Evolutionary conservation across 2,329 filamentous ascomycete genomes (phyloP), one percentile per base, ranked within the genome.

Genomic region (Apiospora sp.): DNA sequence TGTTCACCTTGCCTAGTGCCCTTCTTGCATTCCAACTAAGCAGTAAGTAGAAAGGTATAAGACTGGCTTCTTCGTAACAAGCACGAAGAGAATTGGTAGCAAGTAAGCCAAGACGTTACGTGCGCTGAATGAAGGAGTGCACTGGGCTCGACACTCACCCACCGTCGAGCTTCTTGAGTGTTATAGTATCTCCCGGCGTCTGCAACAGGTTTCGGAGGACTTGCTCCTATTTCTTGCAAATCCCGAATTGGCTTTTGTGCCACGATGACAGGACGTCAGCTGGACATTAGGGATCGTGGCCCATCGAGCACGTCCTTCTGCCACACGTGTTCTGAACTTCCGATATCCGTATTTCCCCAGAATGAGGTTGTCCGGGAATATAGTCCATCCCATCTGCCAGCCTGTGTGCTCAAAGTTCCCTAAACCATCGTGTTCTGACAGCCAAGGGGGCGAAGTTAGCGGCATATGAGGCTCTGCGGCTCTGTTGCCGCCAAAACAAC

Each of bases 341-440:
- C 34, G 58, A 24, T 22, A 64, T n/a, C 34, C 22, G 34, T 24
- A n/a, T 41, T 24, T 7, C 1, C 30, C 8, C 10, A 41, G 19
- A 22, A 10, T 64, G 34, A 61, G 30, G 5, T 22, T 61, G 24
- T 41, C 58, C 58, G 34, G 58, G 58, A 41, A 64, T 64, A 34
- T 24, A 34, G 22, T 14, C n/a, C 10, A 41, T 64, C 34, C 4
- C 4, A n/a, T 64, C 19, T 41, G 22, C 12, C 8, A 14, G 58
- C 19, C 30, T 41, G 34, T 64, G 34, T 34, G 58, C 8, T 12
- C 22, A 64, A 41, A 41, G 58, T 64, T 64, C 8, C 34, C 58
- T 34, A 64, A 64, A 64, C 19, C 58, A 64, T 64, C 34, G 58
- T 64, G 58, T 64, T 64, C 58, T n/a, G 34, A 64, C 58, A 64